A percentile compares a stretch with the other conserved stretches of the same genome.
phyloP scores from a whole-genome alignment of 1,284 basidiomycete genomes.

The Trametes polyzona region DNA sequence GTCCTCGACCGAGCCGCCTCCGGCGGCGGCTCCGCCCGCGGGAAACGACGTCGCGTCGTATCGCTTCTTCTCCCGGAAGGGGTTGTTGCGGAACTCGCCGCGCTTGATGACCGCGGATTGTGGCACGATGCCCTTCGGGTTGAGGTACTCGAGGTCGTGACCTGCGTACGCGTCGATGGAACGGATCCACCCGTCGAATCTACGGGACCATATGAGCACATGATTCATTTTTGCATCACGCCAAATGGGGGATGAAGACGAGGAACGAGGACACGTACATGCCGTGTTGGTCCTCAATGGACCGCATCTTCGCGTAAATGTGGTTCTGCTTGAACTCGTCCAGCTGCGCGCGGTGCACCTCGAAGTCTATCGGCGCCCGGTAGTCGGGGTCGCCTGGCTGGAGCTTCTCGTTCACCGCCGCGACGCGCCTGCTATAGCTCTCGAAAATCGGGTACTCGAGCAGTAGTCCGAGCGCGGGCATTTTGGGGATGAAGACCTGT shows the following conservation, averaged over 20 bases:
- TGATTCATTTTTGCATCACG: too few species aligned
- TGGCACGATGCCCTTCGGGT: constrained; percentile 73
- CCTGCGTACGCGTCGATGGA: constrained; percentile 72
- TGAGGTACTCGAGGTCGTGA: constrained; percentile 71
- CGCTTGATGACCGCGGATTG: constrained; percentile 64
- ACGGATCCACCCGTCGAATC: constrained; percentile 79
- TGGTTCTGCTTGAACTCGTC: constrained; percentile 81
- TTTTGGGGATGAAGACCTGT: constrained; percentile 92
- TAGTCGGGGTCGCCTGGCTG: constrained; percentile 56
- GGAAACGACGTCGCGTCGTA: constrained; percentile 67
- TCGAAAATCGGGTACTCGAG: constrained; percentile 91
- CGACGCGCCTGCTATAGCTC: constrained; percentile 75
- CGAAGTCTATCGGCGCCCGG: constrained; percentile 74
- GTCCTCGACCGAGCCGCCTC: constrained; percentile 46
- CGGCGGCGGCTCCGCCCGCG: constrained; percentile 27
- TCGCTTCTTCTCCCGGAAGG: constrained; percentile 66
- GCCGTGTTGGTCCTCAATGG: constrained; percentile 79
- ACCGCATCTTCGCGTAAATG: constrained; percentile 85
- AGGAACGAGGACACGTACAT: constrained; percentile 59
- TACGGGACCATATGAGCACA: too few species aligned
- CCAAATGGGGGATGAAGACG: not conserved
- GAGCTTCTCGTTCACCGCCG: constrained; percentile 61
- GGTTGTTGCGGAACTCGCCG: constrained; percentile 59
- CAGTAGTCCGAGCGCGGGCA: constrained; percentile 94
- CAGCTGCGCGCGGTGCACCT: constrained; percentile 64